These are phyloP conservation scores for Thelephora terrestris DNA, from an alignment of 1,284 basidiomycete genomes.

Conservation along the genomic window DNA sequence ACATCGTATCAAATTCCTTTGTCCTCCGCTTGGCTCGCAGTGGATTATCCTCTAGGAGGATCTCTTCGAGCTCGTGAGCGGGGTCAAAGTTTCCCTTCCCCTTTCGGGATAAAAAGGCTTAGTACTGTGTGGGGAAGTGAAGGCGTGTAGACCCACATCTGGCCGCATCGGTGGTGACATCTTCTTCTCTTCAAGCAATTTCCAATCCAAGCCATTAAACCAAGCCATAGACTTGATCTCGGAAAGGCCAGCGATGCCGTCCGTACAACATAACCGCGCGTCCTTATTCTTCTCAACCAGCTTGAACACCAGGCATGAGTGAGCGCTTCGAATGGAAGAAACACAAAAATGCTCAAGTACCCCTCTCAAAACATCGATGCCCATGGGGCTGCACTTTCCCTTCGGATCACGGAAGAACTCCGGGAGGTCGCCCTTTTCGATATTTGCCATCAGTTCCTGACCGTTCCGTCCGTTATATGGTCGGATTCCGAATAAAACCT, in stretches of 20 bases:
- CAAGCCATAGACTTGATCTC: slow-evolving; percentile 81
- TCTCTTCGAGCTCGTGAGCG: slow-evolving; percentile 93
- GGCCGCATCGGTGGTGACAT: slow-evolving; percentile 82
- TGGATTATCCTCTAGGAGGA: slow-evolving; percentile 94
- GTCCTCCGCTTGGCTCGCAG: slow-evolving; percentile 90
- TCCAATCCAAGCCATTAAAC: slow-evolving; percentile 81
- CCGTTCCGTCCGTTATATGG: slow-evolving; percentile 86
- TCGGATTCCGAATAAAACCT: slow-evolving; percentile 78
- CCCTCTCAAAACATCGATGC: slow-evolving; percentile 27
- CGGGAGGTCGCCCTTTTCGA: slow-evolving; percentile 52
- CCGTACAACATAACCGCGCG: slow-evolving; percentile 74
- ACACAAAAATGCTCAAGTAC: slow-evolving; percentile 29
- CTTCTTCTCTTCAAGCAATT: slow-evolving; percentile 64
- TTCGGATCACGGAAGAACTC: slow-evolving; percentile 50
- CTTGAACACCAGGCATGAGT: slow-evolving; percentile 28
- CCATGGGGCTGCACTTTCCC: slow-evolving; percentile 27
- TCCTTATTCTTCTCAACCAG: slow-evolving; percentile 80
- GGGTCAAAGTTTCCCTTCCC: slow-evolving; percentile 97
- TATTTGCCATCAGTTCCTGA: slow-evolving; percentile 76
- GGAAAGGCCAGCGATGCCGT: slow-evolving; percentile 54
- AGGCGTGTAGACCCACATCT: slow-evolving; percentile 49
- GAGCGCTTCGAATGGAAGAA: neutral
- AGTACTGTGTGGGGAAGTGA: slow-evolving; percentile 3
- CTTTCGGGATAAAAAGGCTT: slow-evolving; percentile 45
- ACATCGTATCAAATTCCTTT: slow-evolving; percentile 74